Evolutionary conservation across 352 stramenopile genomes (phyloP), one percentile per base, ranked within the genome.

Genomic region (Aphanomyces astaci): DNA sequence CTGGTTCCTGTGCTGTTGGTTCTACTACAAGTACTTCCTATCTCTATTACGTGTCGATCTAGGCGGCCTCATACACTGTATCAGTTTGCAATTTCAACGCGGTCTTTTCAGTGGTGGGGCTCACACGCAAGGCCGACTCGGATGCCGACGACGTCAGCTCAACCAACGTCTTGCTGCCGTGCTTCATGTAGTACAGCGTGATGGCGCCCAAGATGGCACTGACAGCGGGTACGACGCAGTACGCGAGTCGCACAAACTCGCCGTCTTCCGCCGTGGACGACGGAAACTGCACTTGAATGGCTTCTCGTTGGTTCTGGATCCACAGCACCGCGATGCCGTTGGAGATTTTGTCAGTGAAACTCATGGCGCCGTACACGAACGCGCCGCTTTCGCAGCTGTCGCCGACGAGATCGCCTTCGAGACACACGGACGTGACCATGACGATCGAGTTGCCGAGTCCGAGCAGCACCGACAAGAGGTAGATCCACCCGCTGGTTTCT

Each of bases 301-400:
- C 80, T 64, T 93, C 74, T 40, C 84, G 84, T 49, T 85, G 77
- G 67, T 93, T 89, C 70, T 94, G 84, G 53, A 93, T 91, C 10
- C 91, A 66, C 22, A 94, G 64, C 48, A 94, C 88, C 30, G 82
- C 82, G 32, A 92, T 76, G 15, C 86, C 86, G 63, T 92, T 93
- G 48, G 82, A 92, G 65, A 92, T 88, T 56, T 94, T 94, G 75
- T 94, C 86, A 17, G 84, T 91, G 72, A 94, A 92, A 63, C 84
- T 92, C 84, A 94, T 91, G 9, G 84, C 81, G 27, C 86, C 86
- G 72, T 92, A 94, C 30, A 94, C 86, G 49, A 94, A 94, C 15
- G 86, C 86, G 33, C 86, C 86, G 51, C 81, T 91, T 67, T 92
- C 86, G 40, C 88, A 75, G 64, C 90, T 87, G 72, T 87, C 88